Percentiles rank a stretch among this genome's conserved stretches.
These are phyloP conservation scores for Wallacemonas rigidus DNA, from an alignment of 208 protist species.

Conservation along the genomic window DNA sequence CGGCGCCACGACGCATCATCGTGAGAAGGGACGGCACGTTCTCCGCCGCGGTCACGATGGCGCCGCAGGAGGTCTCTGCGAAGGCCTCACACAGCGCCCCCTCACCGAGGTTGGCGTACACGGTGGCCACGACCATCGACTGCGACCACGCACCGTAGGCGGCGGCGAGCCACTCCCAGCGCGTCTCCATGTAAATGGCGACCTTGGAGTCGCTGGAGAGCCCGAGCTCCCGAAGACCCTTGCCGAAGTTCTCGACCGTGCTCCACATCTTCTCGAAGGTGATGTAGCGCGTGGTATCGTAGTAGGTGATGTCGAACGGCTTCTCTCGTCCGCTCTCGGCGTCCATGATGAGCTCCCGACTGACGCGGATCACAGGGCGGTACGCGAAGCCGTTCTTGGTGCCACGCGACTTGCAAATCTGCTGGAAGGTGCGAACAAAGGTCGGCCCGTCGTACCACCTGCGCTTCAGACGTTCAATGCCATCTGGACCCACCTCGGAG, in stretches of 20 bases:
- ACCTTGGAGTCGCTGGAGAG: constrained; percentile 28
- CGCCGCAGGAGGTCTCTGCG: constrained; percentile 28
- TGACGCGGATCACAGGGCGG: constrained; percentile 29
- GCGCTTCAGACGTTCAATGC: constrained; percentile 24
- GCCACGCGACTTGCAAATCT: constrained; percentile 20
- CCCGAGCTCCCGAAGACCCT: constrained; percentile 29
- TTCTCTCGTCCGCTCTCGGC: constrained; percentile 25
- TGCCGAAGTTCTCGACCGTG: constrained; percentile 27
- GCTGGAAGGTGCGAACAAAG: constrained; percentile 27
- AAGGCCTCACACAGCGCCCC: constrained; percentile 33
- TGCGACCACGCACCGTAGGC: constrained; percentile 48
- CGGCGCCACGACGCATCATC: constrained; percentile 32
- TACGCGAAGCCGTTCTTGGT: constrained; percentile 33
- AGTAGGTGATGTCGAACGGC: constrained; percentile 32
- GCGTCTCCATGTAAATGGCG: constrained; percentile 43
- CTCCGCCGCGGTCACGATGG: constrained; percentile 28
- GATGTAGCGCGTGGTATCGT: constrained; percentile 29
- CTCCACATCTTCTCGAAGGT: constrained; percentile 31
- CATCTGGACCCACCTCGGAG: constrained; percentile 18
- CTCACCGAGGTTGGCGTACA: constrained; percentile 49
- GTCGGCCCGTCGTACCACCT: constrained; percentile 26
- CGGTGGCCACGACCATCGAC: constrained; percentile 31
- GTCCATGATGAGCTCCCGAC: constrained; percentile 20
- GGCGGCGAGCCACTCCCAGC: constrained; percentile 45
- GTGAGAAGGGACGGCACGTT: constrained; percentile 24